Conservation (phyloP, 2,329 filamentous ascomycete genomes). For the Xylariaceae sp. region DNA sequence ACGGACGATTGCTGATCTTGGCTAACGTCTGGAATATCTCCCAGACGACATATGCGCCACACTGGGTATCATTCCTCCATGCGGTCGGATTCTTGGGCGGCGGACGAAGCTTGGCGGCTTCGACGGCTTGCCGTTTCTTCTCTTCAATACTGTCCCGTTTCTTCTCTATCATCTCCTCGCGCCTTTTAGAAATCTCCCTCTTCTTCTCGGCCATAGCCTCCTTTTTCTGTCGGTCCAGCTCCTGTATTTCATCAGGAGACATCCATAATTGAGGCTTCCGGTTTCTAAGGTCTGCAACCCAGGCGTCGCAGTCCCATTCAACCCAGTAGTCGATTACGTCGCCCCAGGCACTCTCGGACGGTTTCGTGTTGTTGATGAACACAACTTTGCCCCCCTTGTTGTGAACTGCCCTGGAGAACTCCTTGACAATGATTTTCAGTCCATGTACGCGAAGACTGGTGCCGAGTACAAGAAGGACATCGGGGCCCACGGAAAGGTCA, state of each 20-base stretch:
- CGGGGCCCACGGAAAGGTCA: slow-evolving; percentile 56
- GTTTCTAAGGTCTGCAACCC: slow-evolving; percentile 56
- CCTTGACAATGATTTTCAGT: slow-evolving; percentile 60
- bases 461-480: slow-evolving; percentile 62
- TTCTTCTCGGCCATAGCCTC: slow-evolving; percentile 24
- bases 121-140: slow-evolving; percentile 14
- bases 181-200: slow-evolving; percentile 17
- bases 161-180: slow-evolving; percentile 15
- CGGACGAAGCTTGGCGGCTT: slow-evolving; percentile 12
- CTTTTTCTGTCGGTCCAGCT: slow-evolving; percentile 33
- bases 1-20: slow-evolving; percentile 22
- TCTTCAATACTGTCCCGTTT: slow-evolving; percentile 14
- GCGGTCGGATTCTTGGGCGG: slow-evolving; percentile 24
- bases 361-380: slow-evolving; percentile 67
- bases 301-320: slow-evolving; percentile 67
- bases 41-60: slow-evolving; percentile 24
- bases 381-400: slow-evolving; percentile 60
- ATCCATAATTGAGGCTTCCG: slow-evolving; percentile 55
- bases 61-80: slow-evolving; percentile 26
- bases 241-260: slow-evolving; percentile 33
- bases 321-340: slow-evolving; percentile 69
- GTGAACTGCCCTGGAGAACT: slow-evolving; percentile 66
- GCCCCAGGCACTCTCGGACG: slow-evolving; percentile 64
- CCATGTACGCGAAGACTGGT: slow-evolving; percentile 66
- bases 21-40: slow-evolving; percentile 25